Base-by-base conservation (phyloP, 192 early-diverging fungal species). In the Coemansia pectinata region DNA sequence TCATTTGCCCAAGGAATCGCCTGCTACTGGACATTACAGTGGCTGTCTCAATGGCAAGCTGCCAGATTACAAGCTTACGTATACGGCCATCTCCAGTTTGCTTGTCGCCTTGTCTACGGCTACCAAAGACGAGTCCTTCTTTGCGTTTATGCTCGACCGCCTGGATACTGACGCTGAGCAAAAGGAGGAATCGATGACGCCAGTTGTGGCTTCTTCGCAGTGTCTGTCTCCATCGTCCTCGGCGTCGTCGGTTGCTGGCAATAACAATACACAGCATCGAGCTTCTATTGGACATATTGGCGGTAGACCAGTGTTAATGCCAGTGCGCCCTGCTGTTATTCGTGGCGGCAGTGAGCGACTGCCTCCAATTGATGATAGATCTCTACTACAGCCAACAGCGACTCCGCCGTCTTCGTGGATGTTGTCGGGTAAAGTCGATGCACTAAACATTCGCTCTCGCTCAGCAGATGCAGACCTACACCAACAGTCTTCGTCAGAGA, bases 71-170 rank as follows among this genome's bases (percentile, higher is more conserved):
- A 72, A 72, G 47, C 65, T 81, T 19, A 38, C 79, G 4, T 81
- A 61, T 17, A 76, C 68, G 2, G 65, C 79, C 15, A 70, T 81
- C 17, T 73, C 79, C 40, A 76, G 74, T 7, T 44, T 81, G 47
- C 53, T 81, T 12, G 41, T 77, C 0, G 70, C 52, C 0, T 31
- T 81, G 61, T 39, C 59, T 0, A 34, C 76, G 10, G 74, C 79
- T 0, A 29, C 79, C 15, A 81, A 68, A 36, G 79, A 81, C 63
- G 70, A 66, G 47, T 47, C 70, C 19, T 77, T 77, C 21, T 76
- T 81, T 31, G 68, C 45, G 29, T 73, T 58, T 40, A 41, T 82
- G 65, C 62, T 55, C 27, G 67, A 66, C 36, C 61, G 41, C 14
- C 12, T 61, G n/a, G 59, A 61, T 6, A 19, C 27, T 11, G 66